Conservation (phyloP, 2,329 filamentous ascomycete genomes). For the Botryotinia narcissicola region DNA sequence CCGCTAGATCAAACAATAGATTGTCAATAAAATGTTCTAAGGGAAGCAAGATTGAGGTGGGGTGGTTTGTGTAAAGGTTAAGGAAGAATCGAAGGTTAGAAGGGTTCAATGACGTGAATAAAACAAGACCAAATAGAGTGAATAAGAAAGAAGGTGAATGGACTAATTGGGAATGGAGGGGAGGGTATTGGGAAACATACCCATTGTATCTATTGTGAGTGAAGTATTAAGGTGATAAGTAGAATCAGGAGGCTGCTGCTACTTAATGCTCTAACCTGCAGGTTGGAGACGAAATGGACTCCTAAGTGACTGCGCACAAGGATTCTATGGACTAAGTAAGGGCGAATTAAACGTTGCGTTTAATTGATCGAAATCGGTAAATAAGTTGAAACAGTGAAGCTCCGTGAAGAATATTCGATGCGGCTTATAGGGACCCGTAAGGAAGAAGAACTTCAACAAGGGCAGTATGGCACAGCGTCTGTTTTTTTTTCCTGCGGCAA, state of each 20-base stretch:
- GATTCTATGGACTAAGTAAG: conserved; percentile 21
- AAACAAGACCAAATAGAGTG: conserved; percentile 16
- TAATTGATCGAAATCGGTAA: conserved; percentile 21
- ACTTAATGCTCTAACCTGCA: conserved; percentile 23
- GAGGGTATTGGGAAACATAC: conserved; percentile 19
- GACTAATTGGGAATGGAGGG: conserved; percentile 20
- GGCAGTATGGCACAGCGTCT: conserved; percentile 21
- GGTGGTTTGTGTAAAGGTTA: conserved; percentile 16
- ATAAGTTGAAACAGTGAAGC: conserved; percentile 19
- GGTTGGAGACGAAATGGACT: conserved; percentile 23
- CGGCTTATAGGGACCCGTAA: conserved; percentile 20
- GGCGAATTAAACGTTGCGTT: conserved; percentile 21
- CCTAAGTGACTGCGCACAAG: conserved; percentile 21
- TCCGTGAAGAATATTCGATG: conserved; percentile 13
- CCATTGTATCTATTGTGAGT: conserved; percentile 21
- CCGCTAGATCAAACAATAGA: conserved; percentile 21
- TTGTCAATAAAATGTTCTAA: conserved; percentile 12
- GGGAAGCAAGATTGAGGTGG: conserved; percentile 16
- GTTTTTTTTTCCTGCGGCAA: conserved; percentile 18
- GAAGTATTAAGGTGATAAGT: conserved; percentile 21
- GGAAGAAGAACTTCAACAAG: conserved; percentile 17
- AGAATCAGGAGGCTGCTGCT: conserved; percentile 23
- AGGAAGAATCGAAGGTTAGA: conserved; percentile 14
- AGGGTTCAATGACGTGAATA: conserved; percentile 12
- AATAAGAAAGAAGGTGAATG: conserved; percentile 19